Evolutionary conservation across 805 yeast species (phyloP), one percentile per base, ranked within the genome.

Genomic region (Yarrowia phangngaensis): DNA sequence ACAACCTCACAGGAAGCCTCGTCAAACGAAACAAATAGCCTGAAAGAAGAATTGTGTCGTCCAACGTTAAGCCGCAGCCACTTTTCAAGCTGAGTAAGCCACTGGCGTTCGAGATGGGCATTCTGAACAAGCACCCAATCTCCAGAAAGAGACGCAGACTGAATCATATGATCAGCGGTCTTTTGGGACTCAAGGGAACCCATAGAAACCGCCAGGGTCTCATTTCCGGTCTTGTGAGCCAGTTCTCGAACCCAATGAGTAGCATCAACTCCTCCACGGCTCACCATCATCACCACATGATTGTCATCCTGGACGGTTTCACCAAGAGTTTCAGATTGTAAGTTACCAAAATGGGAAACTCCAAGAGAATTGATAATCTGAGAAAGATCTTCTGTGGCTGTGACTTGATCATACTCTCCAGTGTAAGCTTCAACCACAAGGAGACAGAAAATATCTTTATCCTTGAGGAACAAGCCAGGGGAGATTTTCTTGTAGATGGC

Each of bases 81-180:
- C 55, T 72, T 76, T 41, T 72, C 80, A 14, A 84, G 62, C 8
- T 67, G 58, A 11, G 72, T 75, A 20, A 84, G 65, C 87, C 95
- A 82, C 3, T 60, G 62, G 1, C 74, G 66, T 0, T 92, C 77
- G 71, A 83, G 73, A 52, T 90, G 95, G 9, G 85, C 68, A 58
- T 89, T 89, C 60, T 90, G 95, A 22, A 90, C 63, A 20, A 89
- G 57, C 0, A 90, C 62, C 95, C 95, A 87, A 1, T 62, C 57
- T 0, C 85, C 87, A 1, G 59, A 59, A n/a, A 60, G 64, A 1
- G 71, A 59, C 0, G 78, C 76, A 8, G 60, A 63, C 1, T 61
- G 58, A 7, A 86, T 64, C n/a, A 77, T 76, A 41, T 68, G 64
- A 16, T 74, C 75, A 0, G 90, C 89, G 30, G 70, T 64, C 3